Base-by-base conservation (phyloP, 1,284 basidiomycete species). In the Trichosporon sp. region DNA sequence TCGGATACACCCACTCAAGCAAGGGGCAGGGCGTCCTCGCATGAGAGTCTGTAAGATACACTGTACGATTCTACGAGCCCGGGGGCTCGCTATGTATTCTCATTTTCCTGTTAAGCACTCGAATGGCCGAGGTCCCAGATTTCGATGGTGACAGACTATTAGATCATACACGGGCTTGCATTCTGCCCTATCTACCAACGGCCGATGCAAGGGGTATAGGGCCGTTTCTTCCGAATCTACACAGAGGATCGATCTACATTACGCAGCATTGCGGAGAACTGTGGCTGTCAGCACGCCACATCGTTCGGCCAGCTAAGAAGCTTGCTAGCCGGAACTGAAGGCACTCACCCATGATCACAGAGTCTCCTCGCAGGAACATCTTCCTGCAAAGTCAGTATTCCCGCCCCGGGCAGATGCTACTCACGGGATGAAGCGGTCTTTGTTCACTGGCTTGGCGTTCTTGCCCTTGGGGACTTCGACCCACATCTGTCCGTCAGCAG, bases 361-460 rank as follows among this genome's bases (percentile, higher is more conserved):
- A 96, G 80, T 96, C 94, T 33, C 94, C 94, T 59, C 92, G 91
- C 70, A 70, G 68, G 67, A 77, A 73, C 78, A 81, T 78, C 71
- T 81, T 81, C 56, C 82, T 79, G 46, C 67, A 40, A 65, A 36
- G 63, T 67, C 36, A 64, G 61, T 21, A 2, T 31, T 6, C 11
- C 16, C 11, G 8, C n/a, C 16, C 46, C 14, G 23, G 2, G 7
- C 23, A 2, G 5, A 79, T 79, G 92, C 93, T 89, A 97, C 96
- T 82, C 95, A 99, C 82, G 93, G 96, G 79, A 99, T 96, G 83
- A 99, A 99, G 49, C 96, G 86, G 82, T 99, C 94, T 82, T 96
- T 97, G 85, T 99, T 98, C 66, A 99, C 89, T 3, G 96, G 91
- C 81, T 98, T 98, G 83, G 96, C 96, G 78, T 92, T 93, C 83